phyloP scores from a whole-genome alignment of 192 early-diverging fungal genomes.

The Linnemannia hyalina region DNA sequence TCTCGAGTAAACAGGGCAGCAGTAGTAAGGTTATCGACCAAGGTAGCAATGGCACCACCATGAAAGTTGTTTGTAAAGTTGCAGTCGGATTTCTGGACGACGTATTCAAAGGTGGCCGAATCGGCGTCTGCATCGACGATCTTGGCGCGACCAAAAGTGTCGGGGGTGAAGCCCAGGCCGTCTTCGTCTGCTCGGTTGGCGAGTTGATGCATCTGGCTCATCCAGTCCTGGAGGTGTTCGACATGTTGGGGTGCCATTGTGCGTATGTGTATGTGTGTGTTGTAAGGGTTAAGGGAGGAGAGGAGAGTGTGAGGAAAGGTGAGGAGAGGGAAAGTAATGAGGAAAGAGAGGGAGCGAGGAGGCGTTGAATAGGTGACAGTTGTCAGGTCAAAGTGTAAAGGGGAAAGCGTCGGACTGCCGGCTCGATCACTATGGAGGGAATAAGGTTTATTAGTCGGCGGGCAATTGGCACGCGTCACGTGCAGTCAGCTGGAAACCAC shows the following conservation, averaged over 20 bases:
- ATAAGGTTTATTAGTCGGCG: neutral
- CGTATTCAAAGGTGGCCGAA: conserved; percentile 44
- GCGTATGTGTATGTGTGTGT: neutral
- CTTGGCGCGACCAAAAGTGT: conserved; percentile 26
- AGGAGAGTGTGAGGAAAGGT: conserved; percentile 1
- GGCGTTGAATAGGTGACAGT: neutral
- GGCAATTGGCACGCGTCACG: neutral
- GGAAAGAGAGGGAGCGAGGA: neutral
- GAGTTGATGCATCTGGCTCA: conserved; percentile 25
- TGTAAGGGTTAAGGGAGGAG: neutral
- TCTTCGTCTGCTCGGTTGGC: conserved; percentile 20
- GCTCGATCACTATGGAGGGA: conserved; percentile 5
- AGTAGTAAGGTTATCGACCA: conserved; percentile 55
- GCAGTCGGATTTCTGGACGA: conserved; percentile 51
- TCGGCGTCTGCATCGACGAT: conserved; percentile 46
- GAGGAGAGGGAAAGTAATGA: neutral
- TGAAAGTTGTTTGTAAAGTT: conserved; percentile 57
- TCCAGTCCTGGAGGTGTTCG: conserved; percentile 30
- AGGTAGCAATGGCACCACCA: conserved; percentile 57
- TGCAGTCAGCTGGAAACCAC: neutral
- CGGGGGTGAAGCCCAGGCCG: conserved; percentile 20
- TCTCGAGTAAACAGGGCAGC: conserved; percentile 45
- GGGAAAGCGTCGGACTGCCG: conserved; percentile 1
- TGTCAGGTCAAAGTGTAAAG: neutral
- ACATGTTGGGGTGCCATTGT: conserved; percentile 51